A percentile compares a stretch with the other conserved stretches of the same genome.
Conservation (phyloP, 768 basidiomycete genomes). For the Collybiopsis luxurians region DNA sequence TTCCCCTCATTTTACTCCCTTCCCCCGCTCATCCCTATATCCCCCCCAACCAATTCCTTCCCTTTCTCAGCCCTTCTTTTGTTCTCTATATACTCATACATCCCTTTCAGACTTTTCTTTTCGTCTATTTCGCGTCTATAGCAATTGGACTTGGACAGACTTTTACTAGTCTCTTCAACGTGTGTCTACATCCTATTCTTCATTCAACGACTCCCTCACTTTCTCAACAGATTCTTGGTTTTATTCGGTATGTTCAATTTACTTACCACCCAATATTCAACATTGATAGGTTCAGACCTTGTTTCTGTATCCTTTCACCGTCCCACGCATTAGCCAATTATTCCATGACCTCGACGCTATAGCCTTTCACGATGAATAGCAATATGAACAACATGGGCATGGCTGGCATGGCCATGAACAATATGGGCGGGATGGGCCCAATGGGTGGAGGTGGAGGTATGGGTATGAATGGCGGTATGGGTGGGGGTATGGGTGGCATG, state of each 20-base stretch:
- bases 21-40: neutral
- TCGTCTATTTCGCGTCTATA: neutral
- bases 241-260: neutral
- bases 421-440: neutral
- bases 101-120: neutral
- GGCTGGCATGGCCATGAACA: conserved; percentile 4
- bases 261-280: neutral
- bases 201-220: neutral
- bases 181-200: no score
- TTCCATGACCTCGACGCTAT: conserved; percentile 2
- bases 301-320: neutral
- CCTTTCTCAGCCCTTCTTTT: neutral
- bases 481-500: conserved; percentile 3
- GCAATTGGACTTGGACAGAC: neutral
- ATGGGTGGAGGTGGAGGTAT: conserved; percentile 3
- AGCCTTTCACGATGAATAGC: conserved; percentile 2
- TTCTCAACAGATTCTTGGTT: neutral
- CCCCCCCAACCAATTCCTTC: neutral
- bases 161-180: no score
- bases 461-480: neutral
- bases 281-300: neutral
- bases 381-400: conserved; percentile 8
- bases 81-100: neutral
- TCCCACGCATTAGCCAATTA: neutral
- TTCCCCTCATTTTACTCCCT: neutral